Base-by-base conservation (phyloP, 2,329 filamentous ascomycete species). In the Colletotrichum paranaense region DNA sequence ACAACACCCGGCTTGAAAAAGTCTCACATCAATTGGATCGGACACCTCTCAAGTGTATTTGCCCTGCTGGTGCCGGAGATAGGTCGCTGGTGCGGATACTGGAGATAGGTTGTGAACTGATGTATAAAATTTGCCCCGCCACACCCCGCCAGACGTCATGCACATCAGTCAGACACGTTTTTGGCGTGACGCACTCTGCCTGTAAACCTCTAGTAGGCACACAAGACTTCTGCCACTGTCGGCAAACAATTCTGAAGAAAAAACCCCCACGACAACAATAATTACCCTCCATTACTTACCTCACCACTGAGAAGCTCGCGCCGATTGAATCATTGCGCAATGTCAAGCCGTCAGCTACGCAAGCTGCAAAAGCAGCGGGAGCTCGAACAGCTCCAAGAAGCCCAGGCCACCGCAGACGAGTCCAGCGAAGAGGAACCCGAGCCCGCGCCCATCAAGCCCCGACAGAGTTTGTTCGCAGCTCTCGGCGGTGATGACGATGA, bases 331-430 rank as follows among this genome's bases (percentile, higher is more conserved):
- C 58, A 14, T 22, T 19, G 56, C 76, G 80, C 32, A 52, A 89
- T 89, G 87, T 88, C 87, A 24, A 88, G 82, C 68, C 81, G 87
- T 59, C 87, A 89, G 75, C 78, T 89, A 56, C 86, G 87, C 58
- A 89, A 87, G 79, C 81, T 89, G 46, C 86, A 87, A 70, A 84
- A 87, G 79, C 86, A 88, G 79, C 83, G 84, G 60, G 86, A 88
- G 77, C 80, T 86, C 19, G 82, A 84, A 16, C 74, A 75, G 53
- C 74, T 77, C 12, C 74, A 76, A 60, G 75, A 78, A 58, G 73
- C 76, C 0, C 78, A 76, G 5, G 79, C 75, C 5, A 75, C 80
- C 19, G 79, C 79, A 62, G 82, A 84, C 19, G 80, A 80, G 1
- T 77, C 30, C n/a, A 77, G 68, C 14, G 77, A 76, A 16, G 78